Base-by-base conservation (phyloP, 164 flowering plant species). In the Santalum album region DNA sequence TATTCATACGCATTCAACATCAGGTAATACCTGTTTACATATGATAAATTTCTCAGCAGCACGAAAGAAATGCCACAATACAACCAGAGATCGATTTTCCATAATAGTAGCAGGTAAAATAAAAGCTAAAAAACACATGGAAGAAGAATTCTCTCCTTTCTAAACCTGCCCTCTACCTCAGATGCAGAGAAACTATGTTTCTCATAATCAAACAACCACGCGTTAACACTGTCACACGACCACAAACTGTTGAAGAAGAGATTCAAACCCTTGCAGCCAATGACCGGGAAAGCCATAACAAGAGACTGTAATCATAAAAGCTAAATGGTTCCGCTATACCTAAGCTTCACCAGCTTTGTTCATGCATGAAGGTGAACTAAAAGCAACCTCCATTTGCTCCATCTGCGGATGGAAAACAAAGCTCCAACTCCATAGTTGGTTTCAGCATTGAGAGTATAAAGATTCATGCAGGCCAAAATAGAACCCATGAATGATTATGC, bases 401-500 rank as follows among this genome's bases (percentile, higher is more conserved):
- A 54, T 58, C 73, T 64, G 55, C 48, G 48, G 49, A 40, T 49
- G 66, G 81, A 75, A 66, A 64, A 62, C 52, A 26, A 74, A 71
- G 75, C 81, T 72, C 80, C 77, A 69, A 75, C 77, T 55, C 76
- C 76, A 11, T 64, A 44, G 78, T 62, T 65, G 74, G 76, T 68
- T 69, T 72, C 81, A 73, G 75, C 65, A 52, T 22, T 34, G 56
- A 64, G 83, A 71, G 82, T 71, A 78, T 68, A 69, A 74, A 61
- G 62, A 77, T 78, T 69, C 84, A 67, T 40, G 56, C 66, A 74
- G 71, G 53, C 53, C 59, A 20, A 19, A 32, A 35, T 42, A 20
- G 66, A 65, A 60, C 78, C 80, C 35, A 72, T 69, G 85, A 78
- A 80, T 65, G 42, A 56, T 75, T 71, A 76, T 70, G 74, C 88